Conservation (phyloP, 148 eudicot species). For the Dianthus caryophyllus region DNA sequence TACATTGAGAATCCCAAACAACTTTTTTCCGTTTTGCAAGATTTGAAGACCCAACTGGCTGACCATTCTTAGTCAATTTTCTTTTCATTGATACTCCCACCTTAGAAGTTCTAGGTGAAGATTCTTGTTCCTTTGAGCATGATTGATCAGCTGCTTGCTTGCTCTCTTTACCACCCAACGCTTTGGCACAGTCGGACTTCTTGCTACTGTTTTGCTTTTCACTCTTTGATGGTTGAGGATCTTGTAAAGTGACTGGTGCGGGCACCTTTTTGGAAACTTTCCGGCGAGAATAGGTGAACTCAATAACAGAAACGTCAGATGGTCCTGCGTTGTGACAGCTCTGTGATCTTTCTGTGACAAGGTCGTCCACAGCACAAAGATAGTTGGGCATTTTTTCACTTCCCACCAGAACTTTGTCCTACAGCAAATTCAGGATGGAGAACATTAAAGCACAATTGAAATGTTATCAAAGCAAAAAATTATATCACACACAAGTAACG, state of each 20-base stretch:
- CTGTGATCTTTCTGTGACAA: slow-evolving; percentile 35
- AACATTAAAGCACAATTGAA: slow-evolving; percentile 2
- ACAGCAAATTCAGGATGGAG: slow-evolving; percentile 19
- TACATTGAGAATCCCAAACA: slow-evolving; percentile 34
- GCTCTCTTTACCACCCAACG: slow-evolving; percentile 18
- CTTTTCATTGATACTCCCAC: slow-evolving; percentile 21
- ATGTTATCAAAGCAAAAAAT: neutral
- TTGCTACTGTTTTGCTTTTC: slow-evolving; percentile 27
- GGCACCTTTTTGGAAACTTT: slow-evolving; percentile 42
- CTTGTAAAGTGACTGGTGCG: slow-evolving; percentile 30
- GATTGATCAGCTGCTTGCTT: slow-evolving; percentile 28
- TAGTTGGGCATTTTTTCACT: slow-evolving; percentile 26
- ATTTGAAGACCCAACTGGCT: slow-evolving; percentile 13
- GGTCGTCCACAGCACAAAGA: slow-evolving; percentile 17
- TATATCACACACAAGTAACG: neutral
- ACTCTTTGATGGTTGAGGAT: slow-evolving; percentile 30
- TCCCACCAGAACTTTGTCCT: slow-evolving; percentile 33
- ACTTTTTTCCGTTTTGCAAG: slow-evolving; percentile 25
- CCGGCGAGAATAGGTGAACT: slow-evolving; percentile 58
- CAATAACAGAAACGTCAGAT: slow-evolving; percentile 33
- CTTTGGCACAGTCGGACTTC: slow-evolving; percentile 21
- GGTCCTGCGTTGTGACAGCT: slow-evolving; percentile 36
- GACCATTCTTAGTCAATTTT: slow-evolving; percentile 19
- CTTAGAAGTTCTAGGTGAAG: slow-evolving; percentile 18
- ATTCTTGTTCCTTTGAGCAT: slow-evolving; percentile 19